Conservation (phyloP, 768 basidiomycete species). For the Leccinum arenicola region DNA sequence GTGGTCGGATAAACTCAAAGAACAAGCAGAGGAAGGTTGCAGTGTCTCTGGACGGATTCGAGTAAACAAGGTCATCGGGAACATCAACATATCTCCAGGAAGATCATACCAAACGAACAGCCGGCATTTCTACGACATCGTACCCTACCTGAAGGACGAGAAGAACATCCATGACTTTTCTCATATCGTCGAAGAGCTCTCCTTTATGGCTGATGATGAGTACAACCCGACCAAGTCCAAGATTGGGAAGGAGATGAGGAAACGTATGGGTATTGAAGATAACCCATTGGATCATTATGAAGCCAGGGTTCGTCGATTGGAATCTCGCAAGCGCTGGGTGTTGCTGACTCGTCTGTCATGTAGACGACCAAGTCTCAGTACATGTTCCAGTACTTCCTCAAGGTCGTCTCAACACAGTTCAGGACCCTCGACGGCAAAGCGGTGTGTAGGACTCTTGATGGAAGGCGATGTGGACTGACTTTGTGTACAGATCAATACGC, state of each 20-base stretch:
- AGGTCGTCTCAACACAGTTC: slow-evolving; percentile 96
- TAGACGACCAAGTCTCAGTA: slow-evolving; percentile 79
- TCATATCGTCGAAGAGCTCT: slow-evolving; percentile 78
- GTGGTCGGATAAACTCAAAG: slow-evolving; percentile 91
- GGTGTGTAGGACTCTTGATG: slow-evolving; percentile 38
- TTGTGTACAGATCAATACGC: slow-evolving; percentile 64
- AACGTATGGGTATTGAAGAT: slow-evolving; percentile 64
- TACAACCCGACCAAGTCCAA: slow-evolving; percentile 67
- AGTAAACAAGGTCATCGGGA: slow-evolving; percentile 96
- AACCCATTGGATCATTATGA: slow-evolving; percentile 75
- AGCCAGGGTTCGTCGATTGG: slow-evolving; percentile 47
- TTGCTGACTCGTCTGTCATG: not conserved
- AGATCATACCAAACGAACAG: slow-evolving; percentile 88
- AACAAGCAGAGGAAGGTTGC: slow-evolving; percentile 93
- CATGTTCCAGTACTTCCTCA: slow-evolving; percentile 99
- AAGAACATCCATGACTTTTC: slow-evolving; percentile 91
- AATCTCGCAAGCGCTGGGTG: not conserved
- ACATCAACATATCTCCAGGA: slow-evolving; percentile 92
- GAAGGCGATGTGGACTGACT: slow-evolving; percentile 5
- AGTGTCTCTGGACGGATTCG: slow-evolving; percentile 88
- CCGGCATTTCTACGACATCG: slow-evolving; percentile 81
- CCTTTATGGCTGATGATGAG: slow-evolving; percentile 80
- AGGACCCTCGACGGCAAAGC: slow-evolving; percentile 71
- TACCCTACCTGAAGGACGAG: slow-evolving; percentile 91
- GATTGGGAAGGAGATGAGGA: slow-evolving; percentile 60